Evolutionary conservation across 2,329 filamentous ascomycete species (phyloP).

Genomic region (Arthrobotrys musiformis): DNA sequence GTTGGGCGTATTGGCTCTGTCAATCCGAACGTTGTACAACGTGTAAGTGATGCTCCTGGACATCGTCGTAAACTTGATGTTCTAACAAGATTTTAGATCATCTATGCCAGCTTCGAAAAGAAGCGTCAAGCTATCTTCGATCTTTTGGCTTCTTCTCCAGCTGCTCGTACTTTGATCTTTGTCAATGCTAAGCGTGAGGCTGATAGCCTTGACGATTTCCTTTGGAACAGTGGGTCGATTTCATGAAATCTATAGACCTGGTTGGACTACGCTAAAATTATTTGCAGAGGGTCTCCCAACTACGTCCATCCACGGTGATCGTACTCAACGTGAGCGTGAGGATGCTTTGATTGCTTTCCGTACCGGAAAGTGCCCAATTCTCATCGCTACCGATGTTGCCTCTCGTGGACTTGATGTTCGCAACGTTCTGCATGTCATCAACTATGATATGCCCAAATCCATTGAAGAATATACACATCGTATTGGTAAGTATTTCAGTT

Average conservation of each 20-base stretch:
- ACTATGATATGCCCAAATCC: slow-evolving; percentile 90
- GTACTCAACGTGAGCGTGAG: slow-evolving; percentile 90
- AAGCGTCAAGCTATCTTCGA: slow-evolving; percentile 80
- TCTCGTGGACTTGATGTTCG: slow-evolving; percentile 89
- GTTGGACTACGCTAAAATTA: neutral
- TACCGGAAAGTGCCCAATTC: slow-evolving; percentile 76
- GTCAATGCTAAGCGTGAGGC: slow-evolving; percentile 82
- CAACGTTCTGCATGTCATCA: slow-evolving; percentile 90
- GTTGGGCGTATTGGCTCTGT: slow-evolving; percentile 88
- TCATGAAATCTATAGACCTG: neutral
- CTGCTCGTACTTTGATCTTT: slow-evolving; percentile 86
- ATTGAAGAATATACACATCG: slow-evolving; percentile 95
- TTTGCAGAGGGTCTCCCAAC: slow-evolving; percentile 73
- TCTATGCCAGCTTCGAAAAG: slow-evolving; percentile 72
- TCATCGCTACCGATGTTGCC: slow-evolving; percentile 86
- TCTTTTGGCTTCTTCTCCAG: slow-evolving; percentile 75
- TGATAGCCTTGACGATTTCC: slow-evolving; percentile 85
- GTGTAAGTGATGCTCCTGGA: slow-evolving; percentile 61
- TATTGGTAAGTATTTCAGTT: slow-evolving; percentile 74
- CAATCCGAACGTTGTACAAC: slow-evolving; percentile 83
- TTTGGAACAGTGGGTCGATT: slow-evolving; percentile 73
- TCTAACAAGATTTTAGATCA: slow-evolving; percentile 65
- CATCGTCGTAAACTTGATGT: neutral
- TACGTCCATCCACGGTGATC: slow-evolving; percentile 87
- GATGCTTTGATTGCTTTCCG: slow-evolving; percentile 88